Percentiles rank a stretch among this genome's conserved stretches.
Evolutionary conservation across 2,329 filamentous ascomycete species (phyloP).

Genomic region (Scedosporium apiospermum): DNA sequence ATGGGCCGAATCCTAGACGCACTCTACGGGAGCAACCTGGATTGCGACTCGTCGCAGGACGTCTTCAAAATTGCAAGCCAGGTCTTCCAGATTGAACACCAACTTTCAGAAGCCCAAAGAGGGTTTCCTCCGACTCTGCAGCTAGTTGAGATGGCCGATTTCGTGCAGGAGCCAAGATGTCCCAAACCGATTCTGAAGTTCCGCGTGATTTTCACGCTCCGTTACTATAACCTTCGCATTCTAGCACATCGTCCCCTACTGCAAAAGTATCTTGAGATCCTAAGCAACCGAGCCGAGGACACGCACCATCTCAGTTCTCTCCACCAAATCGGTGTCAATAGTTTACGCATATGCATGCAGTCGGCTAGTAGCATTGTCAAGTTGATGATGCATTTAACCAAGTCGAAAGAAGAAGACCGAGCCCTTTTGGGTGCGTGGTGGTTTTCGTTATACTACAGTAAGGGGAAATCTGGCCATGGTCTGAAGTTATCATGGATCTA

Average conservation of each 20-base stretch:
- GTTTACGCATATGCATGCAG: slow-evolving; percentile 1
- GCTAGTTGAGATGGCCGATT: neutral
- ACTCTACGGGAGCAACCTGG: slow-evolving; percentile 3
- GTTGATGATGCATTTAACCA: neutral
- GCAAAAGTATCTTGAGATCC: slow-evolving; percentile 7
- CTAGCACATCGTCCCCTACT: slow-evolving; percentile 6
- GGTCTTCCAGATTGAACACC: slow-evolving; percentile 1
- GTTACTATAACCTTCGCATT: slow-evolving; percentile 8
- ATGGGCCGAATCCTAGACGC: neutral
- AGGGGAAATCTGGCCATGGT: neutral
- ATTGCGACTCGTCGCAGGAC: neutral
- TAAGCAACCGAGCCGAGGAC: neutral
- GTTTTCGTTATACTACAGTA: slow-evolving; percentile 4
- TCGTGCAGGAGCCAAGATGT: neutral
- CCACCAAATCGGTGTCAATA: neutral
- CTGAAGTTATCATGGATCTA: too few relatives aligned
- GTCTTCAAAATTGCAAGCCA: neutral
- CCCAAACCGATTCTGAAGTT: neutral
- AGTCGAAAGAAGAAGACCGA: neutral
- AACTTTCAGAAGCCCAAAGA: neutral
- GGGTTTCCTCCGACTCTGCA: neutral
- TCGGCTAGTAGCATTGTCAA: neutral
- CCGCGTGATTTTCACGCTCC: slow-evolving; percentile 3
- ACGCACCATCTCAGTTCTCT: neutral
- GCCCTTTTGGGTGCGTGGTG: neutral